These are phyloP conservation scores for Flaveria floridana DNA, from an alignment of 140 eudicot species.

Conservation along the genomic window DNA sequence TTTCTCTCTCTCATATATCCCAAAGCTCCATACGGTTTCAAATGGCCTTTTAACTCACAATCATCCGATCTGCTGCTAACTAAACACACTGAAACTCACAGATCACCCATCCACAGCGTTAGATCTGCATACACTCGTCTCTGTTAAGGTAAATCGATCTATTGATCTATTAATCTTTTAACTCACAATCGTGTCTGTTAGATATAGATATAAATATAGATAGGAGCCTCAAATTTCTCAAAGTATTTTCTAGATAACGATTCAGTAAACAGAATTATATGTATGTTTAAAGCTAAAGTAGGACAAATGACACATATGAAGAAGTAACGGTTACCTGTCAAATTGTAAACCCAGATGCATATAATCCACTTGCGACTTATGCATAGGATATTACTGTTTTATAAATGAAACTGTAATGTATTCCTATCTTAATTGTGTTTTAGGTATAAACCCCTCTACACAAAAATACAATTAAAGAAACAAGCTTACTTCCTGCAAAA, in stretches of 20 bases:
- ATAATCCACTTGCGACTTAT: too few species aligned
- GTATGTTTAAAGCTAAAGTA: constrained; percentile 2
- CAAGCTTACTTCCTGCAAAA: too few species aligned
- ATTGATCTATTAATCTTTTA: too few species aligned
- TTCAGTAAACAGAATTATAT: neutral
- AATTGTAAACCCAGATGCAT: too few species aligned
- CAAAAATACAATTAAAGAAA: too few species aligned
- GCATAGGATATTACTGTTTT: too few species aligned
- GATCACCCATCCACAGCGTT: constrained; percentile 1
- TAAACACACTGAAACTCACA: constrained; percentile 26
- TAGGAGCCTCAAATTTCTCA: constrained; percentile 51
- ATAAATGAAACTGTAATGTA: too few species aligned
- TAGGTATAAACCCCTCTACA: too few species aligned
- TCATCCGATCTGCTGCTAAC: constrained; percentile 30
- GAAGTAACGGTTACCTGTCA: constrained; percentile 43
- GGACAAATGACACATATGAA: neutral
- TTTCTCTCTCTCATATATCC: constrained; percentile 16
- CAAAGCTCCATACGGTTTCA: constrained; percentile 24
- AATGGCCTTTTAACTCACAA: constrained; percentile 23
- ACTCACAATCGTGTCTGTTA: too few species aligned
- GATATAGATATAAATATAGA: constrained; percentile 41
- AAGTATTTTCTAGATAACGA: constrained; percentile 56
- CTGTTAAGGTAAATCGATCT: constrained; percentile 25
- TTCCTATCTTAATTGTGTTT: too few species aligned
- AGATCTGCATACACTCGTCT: constrained; percentile 30